Evolutionary conservation across 2,329 filamentous ascomycete species (phyloP), one percentile per base, ranked within the genome.

Genomic region (Ceratocystis smalleyi): DNA sequence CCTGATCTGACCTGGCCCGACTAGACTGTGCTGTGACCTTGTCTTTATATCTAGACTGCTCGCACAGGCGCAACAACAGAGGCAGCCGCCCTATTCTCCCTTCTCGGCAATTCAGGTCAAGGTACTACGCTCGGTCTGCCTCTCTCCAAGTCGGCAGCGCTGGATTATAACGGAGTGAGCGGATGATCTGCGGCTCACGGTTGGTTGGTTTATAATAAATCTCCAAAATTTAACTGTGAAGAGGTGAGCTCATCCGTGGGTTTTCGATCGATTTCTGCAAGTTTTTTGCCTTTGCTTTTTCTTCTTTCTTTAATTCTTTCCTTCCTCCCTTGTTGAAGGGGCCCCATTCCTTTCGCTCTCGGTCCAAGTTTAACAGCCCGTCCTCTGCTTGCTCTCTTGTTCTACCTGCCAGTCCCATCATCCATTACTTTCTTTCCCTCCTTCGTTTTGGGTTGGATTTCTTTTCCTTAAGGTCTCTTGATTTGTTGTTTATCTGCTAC

Each of bases 241-340:
- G 57, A 61, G 63, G 63, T 64, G 63, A 64, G 57, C 63, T 59
- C 35, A 59, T 64, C 51, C 62, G 45, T 24, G 43, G 59, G 24
- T n/a, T 54, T 54, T 64, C 63, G 54, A 49, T 64, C 45, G 22
- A 61, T 54, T 64, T 61, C 57, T 64, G 43, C 54, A 24, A 45
- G 19, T 27, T 59, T 63, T 63, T 40, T 62, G 8, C 47, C 30
- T 47, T 62, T 32, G 27, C 12, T 51, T 62, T 32, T 62, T 24
- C n/a, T 5, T 49, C 19, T 62, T 47, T 43, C 43, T 35, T 62
- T 30, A 43, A 22, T 61, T 55, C 51, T 57, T 57, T 24, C 27
- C 54, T 57, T 24, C 27, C 3, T 30, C 24, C 30, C 24, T 63
- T 43, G 32, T 63, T 35, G 43, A 43, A 49, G 30, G 35, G 49